Percentiles rank a stretch among this genome's conserved stretches.
phyloP scores from a whole-genome alignment of 2,329 filamentous ascomycete species.

The Fusarium goolgardi region DNA sequence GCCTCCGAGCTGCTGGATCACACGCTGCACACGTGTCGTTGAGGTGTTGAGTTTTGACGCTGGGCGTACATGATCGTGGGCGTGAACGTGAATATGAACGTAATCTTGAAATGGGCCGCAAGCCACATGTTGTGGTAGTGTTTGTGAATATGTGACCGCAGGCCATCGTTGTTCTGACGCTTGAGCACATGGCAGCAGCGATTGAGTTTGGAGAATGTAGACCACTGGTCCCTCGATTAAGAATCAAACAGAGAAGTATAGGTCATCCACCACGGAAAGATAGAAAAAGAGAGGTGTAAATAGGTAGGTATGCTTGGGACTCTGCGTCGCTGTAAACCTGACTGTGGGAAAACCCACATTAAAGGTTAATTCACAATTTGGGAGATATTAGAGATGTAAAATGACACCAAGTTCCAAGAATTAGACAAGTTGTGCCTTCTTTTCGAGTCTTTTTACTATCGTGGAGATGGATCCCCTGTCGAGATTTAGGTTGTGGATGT shows the following conservation, averaged over 20 bases:
- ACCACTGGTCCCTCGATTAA: not conserved
- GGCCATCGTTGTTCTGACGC: constrained; percentile 45
- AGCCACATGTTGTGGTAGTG: constrained; percentile 18
- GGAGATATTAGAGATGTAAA: not conserved
- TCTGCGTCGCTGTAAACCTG: constrained; percentile 1
- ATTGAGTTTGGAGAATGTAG: constrained; percentile 10
- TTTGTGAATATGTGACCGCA: constrained; percentile 45
- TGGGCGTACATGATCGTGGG: constrained; percentile 26
- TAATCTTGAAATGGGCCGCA: constrained; percentile 6
- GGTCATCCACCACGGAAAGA: not conserved
- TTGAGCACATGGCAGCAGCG: constrained; percentile 40
- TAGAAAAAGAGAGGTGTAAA: not conserved
- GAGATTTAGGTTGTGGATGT: constrained; percentile 27
- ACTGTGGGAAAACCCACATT: constrained; percentile 10
- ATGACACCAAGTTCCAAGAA: constrained; percentile 16
- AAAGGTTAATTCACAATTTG: constrained; percentile 5
- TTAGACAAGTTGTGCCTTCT: constrained; percentile 17
- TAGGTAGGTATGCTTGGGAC: not conserved
- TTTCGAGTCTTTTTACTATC: constrained; percentile 9
- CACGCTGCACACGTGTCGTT: constrained; percentile 55
- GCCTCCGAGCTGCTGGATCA: constrained; percentile 48
- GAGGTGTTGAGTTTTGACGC: constrained; percentile 41
- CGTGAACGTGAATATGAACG: constrained; percentile 21
- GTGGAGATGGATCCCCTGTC: constrained; percentile 37
- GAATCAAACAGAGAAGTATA: not conserved